phyloP scores from a whole-genome alignment of 2,329 filamentous ascomycete species.

The Botrytis tulipae region DNA sequence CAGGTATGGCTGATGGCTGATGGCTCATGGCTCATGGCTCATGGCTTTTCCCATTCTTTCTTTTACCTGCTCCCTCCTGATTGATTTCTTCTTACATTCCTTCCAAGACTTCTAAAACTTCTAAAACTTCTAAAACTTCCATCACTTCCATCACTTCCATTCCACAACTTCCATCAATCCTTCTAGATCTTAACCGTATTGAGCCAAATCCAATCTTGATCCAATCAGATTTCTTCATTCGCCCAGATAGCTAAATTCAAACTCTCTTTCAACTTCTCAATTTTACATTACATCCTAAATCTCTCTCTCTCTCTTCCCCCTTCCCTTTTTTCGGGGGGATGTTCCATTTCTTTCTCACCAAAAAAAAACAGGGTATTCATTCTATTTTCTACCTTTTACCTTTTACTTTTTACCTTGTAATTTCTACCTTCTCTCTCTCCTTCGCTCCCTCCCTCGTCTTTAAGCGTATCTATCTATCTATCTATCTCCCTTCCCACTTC shows the following conservation, averaged over 20 bases:
- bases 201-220: not conserved
- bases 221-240: not conserved
- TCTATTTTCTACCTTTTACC: not conserved
- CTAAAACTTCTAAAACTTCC: no score
- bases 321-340: not conserved
- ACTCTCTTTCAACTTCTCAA: conserved; percentile 11
- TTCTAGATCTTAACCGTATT: not conserved
- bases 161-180: not conserved
- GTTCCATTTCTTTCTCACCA: not conserved
- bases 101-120: not conserved
- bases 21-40: no score
- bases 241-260: not conserved
- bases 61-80: no score
- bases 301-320: not conserved
- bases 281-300: not conserved
- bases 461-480: not conserved
- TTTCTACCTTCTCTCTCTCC: no score
- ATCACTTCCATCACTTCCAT: not conserved
- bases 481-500: not conserved
- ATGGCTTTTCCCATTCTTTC: no score
- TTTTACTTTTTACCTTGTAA: no score
- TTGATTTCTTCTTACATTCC: not conserved
- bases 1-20: no score
- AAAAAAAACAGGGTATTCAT: not conserved
- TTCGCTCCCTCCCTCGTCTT: not conserved